A percentile compares a stretch with the other conserved stretches of the same genome.
Evolutionary conservation across 1,139 yeast species (phyloP).

Genomic region (Protomyces pachydermus): DNA sequence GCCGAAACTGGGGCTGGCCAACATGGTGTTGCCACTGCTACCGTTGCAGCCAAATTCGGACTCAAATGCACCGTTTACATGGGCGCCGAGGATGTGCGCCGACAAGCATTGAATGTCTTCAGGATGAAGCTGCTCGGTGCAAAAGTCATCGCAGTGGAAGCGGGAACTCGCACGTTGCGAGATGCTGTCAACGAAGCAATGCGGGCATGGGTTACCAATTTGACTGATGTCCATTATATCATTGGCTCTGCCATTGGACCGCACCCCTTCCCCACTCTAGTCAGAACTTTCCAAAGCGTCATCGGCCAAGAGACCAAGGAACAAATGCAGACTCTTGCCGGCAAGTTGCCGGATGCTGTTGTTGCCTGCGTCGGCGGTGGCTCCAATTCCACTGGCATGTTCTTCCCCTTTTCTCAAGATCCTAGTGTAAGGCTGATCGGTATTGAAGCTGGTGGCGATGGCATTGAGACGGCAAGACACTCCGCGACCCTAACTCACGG

Average conservation of each 20-base stretch:
- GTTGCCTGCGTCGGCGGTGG: conserved; percentile 99
- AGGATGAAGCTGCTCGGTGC: conserved; percentile 97
- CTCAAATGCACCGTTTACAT: conserved; percentile 90
- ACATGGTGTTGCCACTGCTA: conserved; percentile 99
- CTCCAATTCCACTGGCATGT: conserved; percentile 92
- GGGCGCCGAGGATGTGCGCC: conserved; percentile 99
- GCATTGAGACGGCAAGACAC: conserved; percentile 76
- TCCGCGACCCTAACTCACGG: conserved; percentile 93
- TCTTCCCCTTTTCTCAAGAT: conserved; percentile 87
- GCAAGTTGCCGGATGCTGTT: conserved; percentile 82
- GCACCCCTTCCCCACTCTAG: conserved; percentile 96
- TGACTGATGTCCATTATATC: conserved; percentile 81
- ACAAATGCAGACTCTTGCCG: conserved; percentile 75
- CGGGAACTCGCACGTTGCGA: conserved; percentile 92
- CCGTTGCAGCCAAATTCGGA: conserved; percentile 98
- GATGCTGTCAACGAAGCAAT: conserved; percentile 98
- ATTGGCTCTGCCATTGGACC: conserved; percentile 99
- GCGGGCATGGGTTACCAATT: conserved; percentile 88
- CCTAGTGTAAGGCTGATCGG: conserved; percentile 73
- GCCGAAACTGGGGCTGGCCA: conserved; percentile 99
- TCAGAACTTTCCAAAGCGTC: conserved; percentile 95
- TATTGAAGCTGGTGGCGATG: conserved; percentile 99
- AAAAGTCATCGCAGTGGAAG: conserved; percentile 82
- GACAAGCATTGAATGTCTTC: conserved; percentile 96
- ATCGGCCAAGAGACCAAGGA: conserved; percentile 92